These are phyloP conservation scores for Podosphaera aphanis DNA, from an alignment of 2,329 filamentous ascomycete species.

Conservation along the genomic window DNA sequence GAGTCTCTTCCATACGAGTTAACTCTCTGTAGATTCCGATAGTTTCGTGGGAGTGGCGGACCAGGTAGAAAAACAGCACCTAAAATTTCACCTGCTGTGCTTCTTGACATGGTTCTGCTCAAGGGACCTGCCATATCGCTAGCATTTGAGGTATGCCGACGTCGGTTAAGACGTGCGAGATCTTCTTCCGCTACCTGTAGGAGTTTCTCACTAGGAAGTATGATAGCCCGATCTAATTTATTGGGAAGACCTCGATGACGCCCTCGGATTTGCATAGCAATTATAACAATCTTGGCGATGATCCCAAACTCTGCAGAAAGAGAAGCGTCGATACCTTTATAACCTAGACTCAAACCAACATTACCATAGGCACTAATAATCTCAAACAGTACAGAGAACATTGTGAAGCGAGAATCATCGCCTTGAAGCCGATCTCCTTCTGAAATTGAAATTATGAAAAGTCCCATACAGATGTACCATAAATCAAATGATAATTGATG, in stretches of 20 bases:
- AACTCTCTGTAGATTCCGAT: constrained; percentile 5
- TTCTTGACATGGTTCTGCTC: constrained; percentile 2
- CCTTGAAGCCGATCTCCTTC: constrained; percentile 51
- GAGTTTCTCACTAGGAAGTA: constrained; percentile 41
- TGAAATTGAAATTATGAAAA: constrained; percentile 78
- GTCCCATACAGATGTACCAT: constrained; percentile 87
- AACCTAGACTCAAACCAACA: constrained; percentile 75
- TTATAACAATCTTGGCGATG: constrained; percentile 36
- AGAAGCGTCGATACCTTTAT: constrained; percentile 48
- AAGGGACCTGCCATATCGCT: not conserved
- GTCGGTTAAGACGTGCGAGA: constrained; percentile 2
- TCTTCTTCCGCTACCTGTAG: constrained; percentile 34
- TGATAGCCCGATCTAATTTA: constrained; percentile 43
- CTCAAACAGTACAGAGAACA: constrained; percentile 59
- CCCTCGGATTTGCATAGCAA: constrained; percentile 46
- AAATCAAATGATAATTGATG: constrained; percentile 88
- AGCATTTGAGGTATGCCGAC: constrained; percentile 6
- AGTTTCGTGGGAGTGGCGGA: constrained; percentile 13
- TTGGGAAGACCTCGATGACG: constrained; percentile 46
- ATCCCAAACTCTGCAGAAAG: constrained; percentile 64
- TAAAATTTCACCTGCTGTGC: constrained; percentile 6
- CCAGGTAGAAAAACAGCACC: constrained; percentile 14
- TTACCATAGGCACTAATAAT: constrained; percentile 84
- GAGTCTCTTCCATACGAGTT: not conserved
- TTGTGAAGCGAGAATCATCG: constrained; percentile 32